phyloP scores from a whole-genome alignment of 2,329 filamentous ascomycete genomes.

The Epicoccum nigrum region DNA sequence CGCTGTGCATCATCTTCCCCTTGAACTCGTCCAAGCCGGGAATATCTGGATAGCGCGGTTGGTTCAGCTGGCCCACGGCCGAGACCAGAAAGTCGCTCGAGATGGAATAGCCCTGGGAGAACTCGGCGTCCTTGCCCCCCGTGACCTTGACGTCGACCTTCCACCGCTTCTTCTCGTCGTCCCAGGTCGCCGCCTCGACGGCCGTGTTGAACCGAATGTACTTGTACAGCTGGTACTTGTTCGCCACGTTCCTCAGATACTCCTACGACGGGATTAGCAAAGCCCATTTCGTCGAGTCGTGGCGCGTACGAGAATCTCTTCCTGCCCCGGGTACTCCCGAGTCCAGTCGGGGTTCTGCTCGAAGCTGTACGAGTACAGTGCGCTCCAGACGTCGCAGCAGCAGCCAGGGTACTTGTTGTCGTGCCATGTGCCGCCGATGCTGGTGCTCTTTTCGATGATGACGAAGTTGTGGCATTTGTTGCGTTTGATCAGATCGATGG shows the following conservation, averaged over 20 bases:
- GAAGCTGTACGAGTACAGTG: constrained; percentile 66
- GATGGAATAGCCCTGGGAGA: constrained; percentile 58
- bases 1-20: constrained; percentile 63
- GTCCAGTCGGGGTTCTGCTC: constrained; percentile 65
- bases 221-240: constrained; percentile 61
- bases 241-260: constrained; percentile 60
- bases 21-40: constrained; percentile 56
- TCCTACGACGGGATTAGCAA: constrained; percentile 31
- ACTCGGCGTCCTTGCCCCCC: constrained; percentile 62
- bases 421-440: constrained; percentile 60
- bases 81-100: constrained; percentile 63
- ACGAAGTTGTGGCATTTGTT: constrained; percentile 62
- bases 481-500: constrained; percentile 62
- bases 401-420: constrained; percentile 65
- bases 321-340: constrained; percentile 63
- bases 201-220: constrained; percentile 64
- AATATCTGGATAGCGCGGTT: constrained; percentile 58
- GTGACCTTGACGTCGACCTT: constrained; percentile 55
- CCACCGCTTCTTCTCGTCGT: constrained; percentile 60
- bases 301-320: constrained; percentile 59
- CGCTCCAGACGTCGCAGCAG: constrained; percentile 62
- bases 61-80: constrained; percentile 65
- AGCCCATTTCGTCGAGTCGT: background rate
- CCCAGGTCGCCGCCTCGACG: constrained; percentile 61
- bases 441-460: constrained; percentile 62